Conservation (phyloP, 768 basidiomycete species). For the Leucosporidium yakuticum region DNA sequence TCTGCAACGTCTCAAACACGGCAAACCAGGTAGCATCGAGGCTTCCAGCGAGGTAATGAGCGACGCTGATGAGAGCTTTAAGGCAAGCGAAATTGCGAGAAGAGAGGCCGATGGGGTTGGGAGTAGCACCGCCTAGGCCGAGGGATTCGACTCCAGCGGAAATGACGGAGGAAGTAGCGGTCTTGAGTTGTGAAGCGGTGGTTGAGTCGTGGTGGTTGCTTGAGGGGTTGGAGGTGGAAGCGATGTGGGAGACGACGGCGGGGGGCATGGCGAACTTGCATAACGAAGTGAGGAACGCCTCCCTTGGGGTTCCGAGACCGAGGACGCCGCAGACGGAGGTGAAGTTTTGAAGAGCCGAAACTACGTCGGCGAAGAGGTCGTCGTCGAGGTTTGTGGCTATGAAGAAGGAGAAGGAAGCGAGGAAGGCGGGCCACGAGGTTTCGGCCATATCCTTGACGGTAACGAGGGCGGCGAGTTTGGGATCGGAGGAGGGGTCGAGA, state of each 20-base stretch:
- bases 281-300: slow-evolving; percentile 83
- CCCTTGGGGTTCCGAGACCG: slow-evolving; percentile 75
- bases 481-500: slow-evolving; percentile 55
- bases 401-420: slow-evolving; percentile 73
- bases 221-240: slow-evolving; percentile 44
- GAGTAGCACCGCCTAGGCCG: slow-evolving; percentile 34
- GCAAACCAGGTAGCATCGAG: slow-evolving; percentile 89
- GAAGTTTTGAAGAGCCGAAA: slow-evolving; percentile 74
- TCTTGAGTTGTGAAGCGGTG: slow-evolving; percentile 23
- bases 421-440: slow-evolving; percentile 83
- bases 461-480: slow-evolving; percentile 55
- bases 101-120: slow-evolving; percentile 53
- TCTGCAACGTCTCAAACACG: slow-evolving; percentile 83
- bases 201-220: background rate
- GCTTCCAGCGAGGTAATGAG: slow-evolving; percentile 73
- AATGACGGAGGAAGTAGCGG: slow-evolving; percentile 31
- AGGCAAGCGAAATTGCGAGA: slow-evolving; percentile 87
- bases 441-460: slow-evolving; percentile 73
- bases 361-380: slow-evolving; percentile 79
- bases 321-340: slow-evolving; percentile 84
- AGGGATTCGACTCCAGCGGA: slow-evolving; percentile 43
- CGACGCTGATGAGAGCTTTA: slow-evolving; percentile 69
- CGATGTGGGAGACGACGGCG: slow-evolving; percentile 76
- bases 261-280: slow-evolving; percentile 90
- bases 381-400: slow-evolving; percentile 87